phyloP scores from a whole-genome alignment of 2,329 filamentous ascomycete genomes.

The Dactylellina leptospora region DNA sequence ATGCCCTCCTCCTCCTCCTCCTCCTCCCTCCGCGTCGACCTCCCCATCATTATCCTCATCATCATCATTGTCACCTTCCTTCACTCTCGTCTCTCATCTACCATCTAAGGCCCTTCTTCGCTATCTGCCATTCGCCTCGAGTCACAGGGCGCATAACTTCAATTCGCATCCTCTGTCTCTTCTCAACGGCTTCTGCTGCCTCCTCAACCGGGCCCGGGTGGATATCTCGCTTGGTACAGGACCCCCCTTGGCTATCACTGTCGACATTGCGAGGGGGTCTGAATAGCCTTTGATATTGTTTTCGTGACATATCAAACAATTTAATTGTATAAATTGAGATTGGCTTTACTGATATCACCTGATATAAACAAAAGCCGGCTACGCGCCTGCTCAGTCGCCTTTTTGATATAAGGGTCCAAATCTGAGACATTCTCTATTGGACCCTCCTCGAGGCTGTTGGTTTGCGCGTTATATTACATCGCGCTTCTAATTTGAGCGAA shows the following conservation, averaged over 20 bases:
- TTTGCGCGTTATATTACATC: conserved; percentile 43
- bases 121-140: conserved; percentile 8
- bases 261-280: background rate
- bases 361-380: conserved; percentile 39
- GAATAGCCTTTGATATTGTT: background rate
- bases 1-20: conserved; percentile 29
- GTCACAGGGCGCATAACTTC: conserved; percentile 1
- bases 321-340: too few species aligned
- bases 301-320: conserved; percentile 8
- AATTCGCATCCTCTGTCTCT: conserved; percentile 12
- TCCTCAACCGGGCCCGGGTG: conserved; percentile 11
- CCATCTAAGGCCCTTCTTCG: conserved; percentile 14
- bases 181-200: background rate
- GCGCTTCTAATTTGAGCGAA: conserved; percentile 57
- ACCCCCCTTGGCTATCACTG: conserved; percentile 2
- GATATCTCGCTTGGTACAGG: conserved; percentile 4
- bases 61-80: conserved; percentile 26
- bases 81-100: conserved; percentile 21
- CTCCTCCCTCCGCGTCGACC: background rate
- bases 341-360: background rate
- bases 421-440: background rate
- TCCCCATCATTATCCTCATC: conserved; percentile 10
- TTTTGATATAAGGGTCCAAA: background rate
- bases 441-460: conserved; percentile 30
- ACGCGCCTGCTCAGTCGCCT: conserved; percentile 20